phyloP scores from a whole-genome alignment of 2,329 filamentous ascomycete genomes.

The Ophiostoma triangulosporum region DNA sequence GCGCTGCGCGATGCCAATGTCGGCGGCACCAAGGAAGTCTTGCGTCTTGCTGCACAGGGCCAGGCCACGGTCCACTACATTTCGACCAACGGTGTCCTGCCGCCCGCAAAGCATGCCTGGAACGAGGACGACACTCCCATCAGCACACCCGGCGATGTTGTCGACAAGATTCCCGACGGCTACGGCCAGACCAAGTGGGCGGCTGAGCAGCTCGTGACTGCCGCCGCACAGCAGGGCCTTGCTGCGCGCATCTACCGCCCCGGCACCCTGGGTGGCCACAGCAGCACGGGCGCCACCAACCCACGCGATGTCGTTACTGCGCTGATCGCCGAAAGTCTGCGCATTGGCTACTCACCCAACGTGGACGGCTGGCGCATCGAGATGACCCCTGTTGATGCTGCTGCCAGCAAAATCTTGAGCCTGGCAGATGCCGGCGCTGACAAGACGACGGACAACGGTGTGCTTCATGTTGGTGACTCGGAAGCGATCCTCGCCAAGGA shows the following conservation, averaged over 20 bases:
- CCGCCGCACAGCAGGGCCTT: conserved; percentile 53
- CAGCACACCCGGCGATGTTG: conserved; percentile 51
- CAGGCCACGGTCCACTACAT: conserved; percentile 65
- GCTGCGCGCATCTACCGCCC: conserved; percentile 59
- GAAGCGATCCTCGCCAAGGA: conserved; percentile 51
- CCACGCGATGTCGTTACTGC: conserved; percentile 67
- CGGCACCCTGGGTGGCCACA: conserved; percentile 69
- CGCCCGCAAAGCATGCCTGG: conserved; percentile 57
- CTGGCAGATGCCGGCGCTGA: conserved; percentile 41
- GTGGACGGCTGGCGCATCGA: conserved; percentile 65
- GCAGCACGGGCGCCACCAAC: conserved; percentile 59
- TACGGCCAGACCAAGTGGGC: conserved; percentile 77
- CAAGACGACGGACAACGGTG: conserved; percentile 27
- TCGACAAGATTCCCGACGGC: conserved; percentile 51
- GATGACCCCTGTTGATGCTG: conserved; percentile 76
- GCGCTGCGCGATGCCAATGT: conserved; percentile 63
- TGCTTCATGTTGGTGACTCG: conserved; percentile 66
- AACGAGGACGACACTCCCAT: conserved; percentile 51
- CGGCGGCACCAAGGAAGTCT: conserved; percentile 61
- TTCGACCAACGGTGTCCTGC: conserved; percentile 68
- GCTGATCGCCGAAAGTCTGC: conserved; percentile 62
- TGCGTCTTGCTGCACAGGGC: conserved; percentile 52
- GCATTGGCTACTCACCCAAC: conserved; percentile 55
- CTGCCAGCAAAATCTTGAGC: conserved; percentile 59
- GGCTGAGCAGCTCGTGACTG: conserved; percentile 58